These are phyloP conservation scores for Populus simonii DNA, from an alignment of 345 rosid species.

Conservation along the genomic window DNA sequence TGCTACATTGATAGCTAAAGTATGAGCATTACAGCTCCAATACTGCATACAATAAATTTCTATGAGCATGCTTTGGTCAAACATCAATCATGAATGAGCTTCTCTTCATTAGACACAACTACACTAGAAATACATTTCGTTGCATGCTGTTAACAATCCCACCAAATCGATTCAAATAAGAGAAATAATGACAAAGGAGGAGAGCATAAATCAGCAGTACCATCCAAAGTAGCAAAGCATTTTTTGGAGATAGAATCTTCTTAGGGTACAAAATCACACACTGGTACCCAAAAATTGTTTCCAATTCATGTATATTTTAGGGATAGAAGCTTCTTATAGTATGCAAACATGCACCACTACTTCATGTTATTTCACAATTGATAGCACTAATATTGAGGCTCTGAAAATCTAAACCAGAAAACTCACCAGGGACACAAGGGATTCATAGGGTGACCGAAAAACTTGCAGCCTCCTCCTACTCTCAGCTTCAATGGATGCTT, in stretches of 20 bases:
- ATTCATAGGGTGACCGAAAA: constrained; percentile 69
- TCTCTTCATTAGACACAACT: background rate
- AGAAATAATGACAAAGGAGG: background rate
- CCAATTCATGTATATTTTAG: background rate
- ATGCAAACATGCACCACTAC: background rate
- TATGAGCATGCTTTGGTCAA: background rate
- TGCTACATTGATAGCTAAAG: background rate
- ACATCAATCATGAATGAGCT: background rate
- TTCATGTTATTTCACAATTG: background rate
- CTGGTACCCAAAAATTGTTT: background rate
- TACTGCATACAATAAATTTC: background rate
- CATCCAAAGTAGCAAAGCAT: background rate
- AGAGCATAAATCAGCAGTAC: background rate
- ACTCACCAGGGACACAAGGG: constrained; percentile 90
- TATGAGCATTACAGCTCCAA: background rate
- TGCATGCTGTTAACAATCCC: background rate
- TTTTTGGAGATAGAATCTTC: background rate
- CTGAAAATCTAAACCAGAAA: constrained; percentile 4
- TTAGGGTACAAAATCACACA: background rate
- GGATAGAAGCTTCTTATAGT: background rate
- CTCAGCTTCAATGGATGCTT: constrained; percentile 72
- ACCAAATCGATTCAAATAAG: background rate
- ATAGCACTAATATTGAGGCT: background rate
- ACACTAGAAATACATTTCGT: background rate
- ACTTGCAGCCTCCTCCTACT: constrained; percentile 77